Base-by-base conservation (phyloP, 495 filamentous ascomycete species). In the Chaetomium cochliodes region DNA sequence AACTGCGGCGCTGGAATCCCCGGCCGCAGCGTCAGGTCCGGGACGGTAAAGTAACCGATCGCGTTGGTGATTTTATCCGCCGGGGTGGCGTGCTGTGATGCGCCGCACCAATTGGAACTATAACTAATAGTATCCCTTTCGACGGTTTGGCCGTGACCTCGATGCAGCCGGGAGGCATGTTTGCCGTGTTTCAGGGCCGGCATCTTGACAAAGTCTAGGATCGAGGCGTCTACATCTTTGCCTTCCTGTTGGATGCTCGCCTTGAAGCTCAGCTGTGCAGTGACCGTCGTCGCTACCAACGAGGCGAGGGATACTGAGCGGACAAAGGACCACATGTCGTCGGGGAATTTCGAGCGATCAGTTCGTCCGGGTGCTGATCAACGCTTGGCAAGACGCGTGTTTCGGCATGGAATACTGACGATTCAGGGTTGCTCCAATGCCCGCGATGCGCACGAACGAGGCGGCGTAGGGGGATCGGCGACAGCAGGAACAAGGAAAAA, bases 91-190 rank as follows among this genome's bases (percentile, higher is more conserved):
- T 68, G 70, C 55, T 73, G 66, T 33, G 70, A 67, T 7, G 72
- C 72, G 22, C 72, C 74, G 60, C 72, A 76, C 74, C 72, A 76
- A 67, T 73, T 72, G 11, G 65, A 63, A 47, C 70, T 70, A 58
- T 69, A 71, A 64, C 67, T 69, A 62, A 72, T 56, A 23, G 37
- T n/a, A 52, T 69, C 61, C 13, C 70, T 44, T 50, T 60, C 65
- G 6, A 7, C 63, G 7, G 16, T 42, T 20, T 33, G 53, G 55
- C 15, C 11, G 37, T 53, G 60, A 18, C 44, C 12, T 20, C 42
- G 15, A 16, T 49, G 57, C 5, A 42, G 23, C 42, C 30, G 63
- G 15, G 62, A 39, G 18, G 41, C 23, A 22, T 69, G 64, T 20
- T 54, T 63, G 30, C 65, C 50, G 49, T 71, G 73, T 57, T 28